These are phyloP conservation scores for Vigna angularis DNA, from an alignment of 306 rosid genomes.

Conservation along the genomic window DNA sequence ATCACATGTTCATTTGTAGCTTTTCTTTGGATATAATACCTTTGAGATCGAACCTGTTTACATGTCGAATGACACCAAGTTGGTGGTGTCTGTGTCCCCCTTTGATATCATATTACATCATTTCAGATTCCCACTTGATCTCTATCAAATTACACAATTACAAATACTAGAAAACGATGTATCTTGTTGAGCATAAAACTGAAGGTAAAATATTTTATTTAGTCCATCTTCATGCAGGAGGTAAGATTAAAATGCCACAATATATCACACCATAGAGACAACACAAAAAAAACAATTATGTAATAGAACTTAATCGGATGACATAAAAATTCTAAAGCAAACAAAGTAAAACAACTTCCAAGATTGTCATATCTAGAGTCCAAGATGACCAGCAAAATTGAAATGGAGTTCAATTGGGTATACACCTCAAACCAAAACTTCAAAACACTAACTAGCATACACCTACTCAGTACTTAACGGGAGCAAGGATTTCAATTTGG, in stretches of 20 bases:
- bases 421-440: slow-evolving; percentile 42
- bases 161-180: neutral
- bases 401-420: slow-evolving; percentile 36
- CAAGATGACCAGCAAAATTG: slow-evolving; percentile 39
- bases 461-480: slow-evolving; percentile 57
- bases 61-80: no score
- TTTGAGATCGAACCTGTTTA: no score
- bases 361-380: slow-evolving; percentile 27
- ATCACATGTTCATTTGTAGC: no score
- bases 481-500: slow-evolving; percentile 61
- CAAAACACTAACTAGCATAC: slow-evolving; percentile 15
- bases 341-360: slow-evolving; percentile 16
- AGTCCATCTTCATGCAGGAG: neutral
- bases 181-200: neutral
- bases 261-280: neutral
- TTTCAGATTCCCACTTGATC: neutral
- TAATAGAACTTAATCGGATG: neutral
- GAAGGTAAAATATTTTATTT: neutral
- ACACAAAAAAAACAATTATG: neutral
- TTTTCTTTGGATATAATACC: no score
- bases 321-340: slow-evolving; percentile 1
- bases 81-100: no score
- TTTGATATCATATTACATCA: no score
- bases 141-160: neutral
- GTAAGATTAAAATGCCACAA: no score